Base-by-base conservation (phyloP, 2,329 filamentous ascomycete genomes). In the Phialophora verrucosa region DNA sequence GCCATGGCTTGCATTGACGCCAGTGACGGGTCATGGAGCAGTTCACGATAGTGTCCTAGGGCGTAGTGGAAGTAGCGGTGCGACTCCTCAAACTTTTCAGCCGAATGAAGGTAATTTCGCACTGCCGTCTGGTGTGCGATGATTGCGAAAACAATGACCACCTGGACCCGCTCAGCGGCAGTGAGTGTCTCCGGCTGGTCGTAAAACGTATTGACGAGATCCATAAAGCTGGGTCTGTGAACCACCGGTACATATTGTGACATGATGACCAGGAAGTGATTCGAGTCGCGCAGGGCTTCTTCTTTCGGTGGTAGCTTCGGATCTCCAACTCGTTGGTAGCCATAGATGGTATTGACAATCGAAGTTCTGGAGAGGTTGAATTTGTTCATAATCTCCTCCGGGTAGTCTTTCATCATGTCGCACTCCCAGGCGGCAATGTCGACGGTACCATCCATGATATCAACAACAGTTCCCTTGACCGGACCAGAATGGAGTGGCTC, bases 31-130 rank as follows among this genome's bases (percentile, higher is more conserved):
- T 87, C 86, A 5, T 81, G 81, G 14, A 87, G 78, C 3, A 96
- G 79, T 56, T 91, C 82, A 68, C 87, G 89, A 70, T 90, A 87
- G 76, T 89, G 88, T 74, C 86, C 87, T 53, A 93, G 78, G 1
- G 89, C 85, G 74, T 89, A 94, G 73, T 93, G 90, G 71, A 93
- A 94, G 75, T 95, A 91, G 62, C 86, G 85, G 76, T 93, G 91
- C 3, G 90, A 91, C 59, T 89, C 79, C 1, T 83, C 81, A 6
- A 80, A 79, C 66, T 85, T 83, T 65, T 85, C 82, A 3, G 83
- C 82, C 17, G 84, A 76, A 64, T 86, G 79, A 66, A 87, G 83
- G 67, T 82, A 81, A 72, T 92, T 93, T 23, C 91, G 84, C 4
- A 88, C 82, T n/a, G 89, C 89, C 66, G 88, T 91, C 72, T 96